Evolutionary conservation across 179 eudicot species (phyloP).

Genomic region (Carnegiea gigantea): DNA sequence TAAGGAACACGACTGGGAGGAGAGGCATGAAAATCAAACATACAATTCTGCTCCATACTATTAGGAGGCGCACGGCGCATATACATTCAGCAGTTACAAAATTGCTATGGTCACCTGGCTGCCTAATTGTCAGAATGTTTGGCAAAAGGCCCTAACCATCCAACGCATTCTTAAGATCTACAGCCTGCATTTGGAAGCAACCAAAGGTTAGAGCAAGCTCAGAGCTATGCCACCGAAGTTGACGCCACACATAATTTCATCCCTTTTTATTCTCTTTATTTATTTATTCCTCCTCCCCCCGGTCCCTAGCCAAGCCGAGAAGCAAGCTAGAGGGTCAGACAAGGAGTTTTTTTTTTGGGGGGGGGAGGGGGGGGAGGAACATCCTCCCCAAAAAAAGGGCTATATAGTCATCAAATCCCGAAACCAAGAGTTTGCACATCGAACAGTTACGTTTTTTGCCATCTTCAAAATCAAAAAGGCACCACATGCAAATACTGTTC

Average conservation of each 20-base stretch:
- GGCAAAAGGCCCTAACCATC: not conserved
- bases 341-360: no score
- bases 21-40: not conserved
- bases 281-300: no score
- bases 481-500: no score
- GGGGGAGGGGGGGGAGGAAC: no score
- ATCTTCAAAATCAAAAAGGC: no score
- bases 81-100: conserved; percentile 19
- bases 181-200: conserved; percentile 22
- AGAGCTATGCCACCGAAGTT: not conserved
- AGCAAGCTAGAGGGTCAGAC: no score
- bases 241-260: not conserved
- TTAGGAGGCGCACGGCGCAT: not conserved
- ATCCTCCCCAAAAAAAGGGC: no score
- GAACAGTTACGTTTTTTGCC: no score
- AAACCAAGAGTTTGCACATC: no score
- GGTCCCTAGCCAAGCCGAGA: no score
- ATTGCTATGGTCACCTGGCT: conserved; percentile 8
- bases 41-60: conserved; percentile 16
- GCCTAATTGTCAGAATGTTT: conserved; percentile 13
- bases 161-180: conserved; percentile 11
- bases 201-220: not conserved
- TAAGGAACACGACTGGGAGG: not conserved
- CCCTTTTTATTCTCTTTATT: not conserved
- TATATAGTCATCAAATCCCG: no score